Evolutionary conservation across 164 flowering plant species (phyloP), one percentile per base, ranked within the genome.

Genomic region (Stephania yunnanensis): DNA sequence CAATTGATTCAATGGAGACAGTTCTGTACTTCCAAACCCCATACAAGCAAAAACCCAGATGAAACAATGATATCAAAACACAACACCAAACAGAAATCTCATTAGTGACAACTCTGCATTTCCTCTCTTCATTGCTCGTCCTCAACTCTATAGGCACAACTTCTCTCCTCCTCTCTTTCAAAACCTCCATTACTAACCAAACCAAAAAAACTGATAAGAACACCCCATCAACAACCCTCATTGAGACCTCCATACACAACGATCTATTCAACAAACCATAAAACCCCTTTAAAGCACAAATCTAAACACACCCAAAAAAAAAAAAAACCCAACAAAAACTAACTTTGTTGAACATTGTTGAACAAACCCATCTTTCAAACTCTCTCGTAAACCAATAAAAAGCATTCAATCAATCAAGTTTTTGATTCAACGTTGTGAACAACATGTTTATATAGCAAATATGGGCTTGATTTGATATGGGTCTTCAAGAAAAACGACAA

Each of bases 171-270:
- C 83, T 78, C 20, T 74, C 69, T 76, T 69, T 84, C 48, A 81
- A 71, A 19, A 74, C 7, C 50, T 86, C 86, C 25, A 82, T 53
- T 53, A 85, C 69, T 76, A 87, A 69, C 91, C 95, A 88, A 66
- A 84, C 20, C 55, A 50, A 50, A 10, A 88, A 83, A 63, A 82
- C 12, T 12, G 82, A 44, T 68, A 75, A 74, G 68, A 80, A 82
- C 36, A 71, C 82, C 55, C 76, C 81, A 78, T 79, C 77, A 13
- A 82, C 70, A n/a, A 78, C 42, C 61, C 72, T 76, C 36, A 81
- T 17, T 29, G 69, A 71, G 52, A 77, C 50, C 68, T 84, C 88
- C 91, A 86, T 86, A 5, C 90, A 86, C 85, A 5, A 36, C 66
- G 68, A 70, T 70, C 50, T 7, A 19, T 70, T 8, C 0, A 13